Percentiles rank a stretch among this genome's conserved stretches.
Evolutionary conservation across 306 rosid genomes (phyloP).

Genomic region (Cucurbita pepo): DNA sequence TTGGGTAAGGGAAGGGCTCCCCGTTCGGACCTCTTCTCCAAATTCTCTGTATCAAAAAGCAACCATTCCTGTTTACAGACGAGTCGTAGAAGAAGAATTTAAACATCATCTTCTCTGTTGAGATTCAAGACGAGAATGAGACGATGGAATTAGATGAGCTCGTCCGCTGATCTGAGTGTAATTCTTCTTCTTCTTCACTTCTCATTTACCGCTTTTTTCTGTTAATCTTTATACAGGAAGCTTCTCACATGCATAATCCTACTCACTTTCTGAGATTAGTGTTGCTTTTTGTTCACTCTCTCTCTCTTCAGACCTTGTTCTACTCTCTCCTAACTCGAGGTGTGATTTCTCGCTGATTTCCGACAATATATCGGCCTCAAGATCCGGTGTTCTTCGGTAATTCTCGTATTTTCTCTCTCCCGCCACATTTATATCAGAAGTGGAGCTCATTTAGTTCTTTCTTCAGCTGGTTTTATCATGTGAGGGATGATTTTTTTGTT

Average conservation of each 20-base stretch:
- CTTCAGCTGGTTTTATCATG: background rate
- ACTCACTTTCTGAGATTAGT: background rate
- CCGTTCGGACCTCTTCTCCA: background rate
- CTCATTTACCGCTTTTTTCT: background rate
- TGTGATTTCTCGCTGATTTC: background rate
- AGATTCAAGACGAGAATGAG: background rate
- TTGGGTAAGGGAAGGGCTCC: background rate
- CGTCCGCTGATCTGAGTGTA: background rate
- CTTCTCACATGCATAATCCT: background rate
- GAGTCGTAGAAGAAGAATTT: background rate
- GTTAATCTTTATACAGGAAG: background rate
- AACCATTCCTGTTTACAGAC: background rate
- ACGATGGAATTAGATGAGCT: background rate
- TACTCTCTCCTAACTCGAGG: background rate
- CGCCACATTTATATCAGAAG: background rate
- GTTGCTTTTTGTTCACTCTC: background rate
- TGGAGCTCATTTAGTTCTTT: background rate
- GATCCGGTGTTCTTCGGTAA: constrained; percentile 7
- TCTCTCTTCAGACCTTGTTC: constrained; percentile 2
- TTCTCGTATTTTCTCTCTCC: background rate
- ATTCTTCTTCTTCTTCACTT: background rate
- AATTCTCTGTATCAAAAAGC: background rate
- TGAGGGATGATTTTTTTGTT: background rate
- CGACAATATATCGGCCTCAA: background rate
- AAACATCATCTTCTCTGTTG: background rate